phyloP scores from a whole-genome alignment of 31 red algal genomes.

The Porphyra umbilicalis region DNA sequence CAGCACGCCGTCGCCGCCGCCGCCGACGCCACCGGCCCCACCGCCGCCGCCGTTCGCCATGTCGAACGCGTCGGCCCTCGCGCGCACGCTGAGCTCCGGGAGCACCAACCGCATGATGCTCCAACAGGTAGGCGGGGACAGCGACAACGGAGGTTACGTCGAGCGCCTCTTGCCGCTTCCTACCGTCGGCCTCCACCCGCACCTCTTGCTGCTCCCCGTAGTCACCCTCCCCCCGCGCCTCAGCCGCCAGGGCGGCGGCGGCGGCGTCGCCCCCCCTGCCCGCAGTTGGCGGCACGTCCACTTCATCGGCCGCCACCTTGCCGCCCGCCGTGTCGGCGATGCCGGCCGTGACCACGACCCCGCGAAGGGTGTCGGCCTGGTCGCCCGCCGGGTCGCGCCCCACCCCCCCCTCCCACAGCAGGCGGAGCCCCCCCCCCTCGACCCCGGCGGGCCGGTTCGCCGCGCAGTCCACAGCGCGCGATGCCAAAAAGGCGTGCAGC shows the following conservation, averaged over 20 bases:
- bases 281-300: background rate
- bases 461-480: background rate
- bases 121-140: background rate
- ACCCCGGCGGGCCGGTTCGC: background rate
- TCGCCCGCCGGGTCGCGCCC: background rate
- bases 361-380: background rate
- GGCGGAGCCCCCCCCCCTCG: background rate
- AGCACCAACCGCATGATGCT: background rate
- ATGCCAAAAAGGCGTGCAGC: background rate
- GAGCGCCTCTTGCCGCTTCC: background rate
- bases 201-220: too few species aligned
- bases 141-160: background rate
- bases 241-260: background rate
- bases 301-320: background rate
- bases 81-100: background rate
- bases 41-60: too few species aligned
- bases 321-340: too few species aligned
- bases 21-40: too few species aligned
- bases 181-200: too few species aligned
- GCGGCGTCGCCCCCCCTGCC: background rate
- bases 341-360: background rate
- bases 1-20: too few species aligned
- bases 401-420: background rate
- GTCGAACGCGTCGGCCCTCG: background rate
- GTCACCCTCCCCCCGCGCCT: background rate